Evolutionary conservation across 495 filamentous ascomycete species (phyloP).

Genomic region (Xylaria longipes): DNA sequence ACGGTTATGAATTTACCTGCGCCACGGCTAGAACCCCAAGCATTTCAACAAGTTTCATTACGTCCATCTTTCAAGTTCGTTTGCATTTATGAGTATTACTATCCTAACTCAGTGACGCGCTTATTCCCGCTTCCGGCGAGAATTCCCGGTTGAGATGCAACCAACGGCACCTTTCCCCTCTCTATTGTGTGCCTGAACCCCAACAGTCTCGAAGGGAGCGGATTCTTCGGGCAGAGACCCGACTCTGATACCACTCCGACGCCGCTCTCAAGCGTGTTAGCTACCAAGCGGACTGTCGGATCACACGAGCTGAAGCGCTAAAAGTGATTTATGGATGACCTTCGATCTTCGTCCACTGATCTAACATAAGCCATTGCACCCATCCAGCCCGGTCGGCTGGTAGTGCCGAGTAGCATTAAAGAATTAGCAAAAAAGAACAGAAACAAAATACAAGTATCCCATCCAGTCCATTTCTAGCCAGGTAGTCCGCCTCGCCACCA

Average conservation of each 20-base stretch:
- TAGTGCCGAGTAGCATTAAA: conserved; percentile 17
- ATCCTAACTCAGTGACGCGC: conserved; percentile 11
- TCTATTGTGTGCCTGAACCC: not conserved
- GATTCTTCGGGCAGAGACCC: not conserved
- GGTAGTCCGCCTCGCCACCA: conserved; percentile 19
- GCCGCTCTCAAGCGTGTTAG: not conserved
- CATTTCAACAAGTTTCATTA: not conserved
- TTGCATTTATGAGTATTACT: conserved; percentile 14
- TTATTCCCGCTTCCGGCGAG: not conserved
- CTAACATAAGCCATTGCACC: not conserved
- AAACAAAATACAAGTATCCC: conserved; percentile 8
- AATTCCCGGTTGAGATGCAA: not conserved
- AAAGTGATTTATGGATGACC: not conserved
- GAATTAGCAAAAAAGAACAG: conserved; percentile 13
- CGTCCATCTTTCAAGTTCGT: not conserved
- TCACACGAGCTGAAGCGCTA: not conserved
- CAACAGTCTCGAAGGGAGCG: not conserved
- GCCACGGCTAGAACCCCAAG: not conserved
- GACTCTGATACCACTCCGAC: not conserved
- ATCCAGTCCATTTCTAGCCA: conserved; percentile 26
- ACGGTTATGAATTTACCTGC: too few species aligned
- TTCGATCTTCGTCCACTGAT: not conserved
- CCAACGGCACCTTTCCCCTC: not conserved
- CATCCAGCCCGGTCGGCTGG: not conserved
- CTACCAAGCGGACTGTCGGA: not conserved